Evolutionary conservation across 2,329 filamentous ascomycete species (phyloP).

Genomic region (Aspergillus tubingensis): DNA sequence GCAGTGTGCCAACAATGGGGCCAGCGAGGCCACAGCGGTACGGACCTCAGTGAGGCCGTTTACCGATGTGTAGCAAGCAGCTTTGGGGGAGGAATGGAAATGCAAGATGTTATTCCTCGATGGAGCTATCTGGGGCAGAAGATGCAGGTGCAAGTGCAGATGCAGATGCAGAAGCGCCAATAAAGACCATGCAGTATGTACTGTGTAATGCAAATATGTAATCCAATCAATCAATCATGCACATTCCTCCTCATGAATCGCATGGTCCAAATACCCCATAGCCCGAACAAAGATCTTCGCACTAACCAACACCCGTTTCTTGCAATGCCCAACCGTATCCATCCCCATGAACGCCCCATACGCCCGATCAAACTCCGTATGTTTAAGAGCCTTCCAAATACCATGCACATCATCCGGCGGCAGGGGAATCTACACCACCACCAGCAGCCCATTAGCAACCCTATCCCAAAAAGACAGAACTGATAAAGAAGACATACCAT

Average conservation of each 20-base stretch:
- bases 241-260: conserved; percentile 30
- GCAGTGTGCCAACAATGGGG: conserved; percentile 7
- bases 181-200: not conserved
- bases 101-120: conserved; percentile 1
- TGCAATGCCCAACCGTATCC: conserved; percentile 64
- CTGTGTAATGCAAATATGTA: not conserved
- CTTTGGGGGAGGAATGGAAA: not conserved
- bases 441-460: no score
- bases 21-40: conserved; percentile 20
- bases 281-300: conserved; percentile 70
- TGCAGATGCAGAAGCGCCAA: not conserved
- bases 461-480: no score
- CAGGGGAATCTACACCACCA: conserved; percentile 61
- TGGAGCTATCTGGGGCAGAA: not conserved
- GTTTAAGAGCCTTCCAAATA: conserved; percentile 70
- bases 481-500: conserved; percentile 30
- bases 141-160: no score
- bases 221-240: conserved; percentile 2
- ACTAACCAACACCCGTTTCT: conserved; percentile 68
- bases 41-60: conserved; percentile 33
- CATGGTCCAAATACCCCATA: conserved; percentile 39
- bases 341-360: conserved; percentile 67
- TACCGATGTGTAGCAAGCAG: conserved; percentile 26
- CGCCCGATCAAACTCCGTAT: conserved; percentile 64
- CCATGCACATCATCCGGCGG: conserved; percentile 61